These are phyloP conservation scores for Pinguiococcus pyrenoidosus DNA, from an alignment of 108 stramenopile species.

Conservation along the genomic window DNA sequence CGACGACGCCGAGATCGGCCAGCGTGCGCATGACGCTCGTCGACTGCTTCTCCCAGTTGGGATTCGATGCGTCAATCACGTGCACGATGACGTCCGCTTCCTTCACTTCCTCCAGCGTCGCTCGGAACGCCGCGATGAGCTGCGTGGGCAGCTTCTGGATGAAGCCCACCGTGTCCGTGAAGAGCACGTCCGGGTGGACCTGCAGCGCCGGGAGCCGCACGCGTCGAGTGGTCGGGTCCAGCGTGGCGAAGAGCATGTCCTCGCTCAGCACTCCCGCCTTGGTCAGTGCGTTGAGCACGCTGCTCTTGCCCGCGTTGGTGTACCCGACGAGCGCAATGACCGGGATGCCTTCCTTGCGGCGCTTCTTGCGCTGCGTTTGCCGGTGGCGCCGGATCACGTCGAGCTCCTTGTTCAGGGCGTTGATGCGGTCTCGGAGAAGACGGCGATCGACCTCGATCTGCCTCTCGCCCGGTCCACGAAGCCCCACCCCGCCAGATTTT, in stretches of 20 bases:
- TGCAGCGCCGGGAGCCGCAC: conserved; percentile 67
- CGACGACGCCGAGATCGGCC: background rate
- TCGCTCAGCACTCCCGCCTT: conserved; percentile 83
- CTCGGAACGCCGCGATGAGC: conserved; percentile 83
- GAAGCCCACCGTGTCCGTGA: conserved; percentile 95
- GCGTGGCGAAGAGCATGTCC: conserved; percentile 83
- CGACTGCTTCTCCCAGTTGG: conserved; percentile 21
- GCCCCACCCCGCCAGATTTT: conserved; percentile 51
- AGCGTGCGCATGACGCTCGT: background rate
- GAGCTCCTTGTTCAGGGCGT: conserved; percentile 70
- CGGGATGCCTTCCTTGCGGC: conserved; percentile 41
- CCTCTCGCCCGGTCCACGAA: conserved; percentile 80
- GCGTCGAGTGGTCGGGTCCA: conserved; percentile 89
- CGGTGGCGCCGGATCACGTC: conserved; percentile 74
- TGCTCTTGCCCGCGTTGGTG: conserved; percentile 88
- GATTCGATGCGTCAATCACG: conserved; percentile 57
- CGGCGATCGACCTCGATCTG: conserved; percentile 89
- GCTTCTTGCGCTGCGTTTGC: conserved; percentile 56
- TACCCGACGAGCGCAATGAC: conserved; percentile 78
- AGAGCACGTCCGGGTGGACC: conserved; percentile 77
- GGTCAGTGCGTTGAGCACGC: conserved; percentile 74
- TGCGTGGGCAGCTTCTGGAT: conserved; percentile 92
- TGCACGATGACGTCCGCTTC: conserved; percentile 82
- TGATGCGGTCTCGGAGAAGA: conserved; percentile 71
- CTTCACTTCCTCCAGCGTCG: conserved; percentile 81